Conservation (phyloP, 2,329 filamentous ascomycete genomes). For the Stagonosporopsis chrysanthemi region DNA sequence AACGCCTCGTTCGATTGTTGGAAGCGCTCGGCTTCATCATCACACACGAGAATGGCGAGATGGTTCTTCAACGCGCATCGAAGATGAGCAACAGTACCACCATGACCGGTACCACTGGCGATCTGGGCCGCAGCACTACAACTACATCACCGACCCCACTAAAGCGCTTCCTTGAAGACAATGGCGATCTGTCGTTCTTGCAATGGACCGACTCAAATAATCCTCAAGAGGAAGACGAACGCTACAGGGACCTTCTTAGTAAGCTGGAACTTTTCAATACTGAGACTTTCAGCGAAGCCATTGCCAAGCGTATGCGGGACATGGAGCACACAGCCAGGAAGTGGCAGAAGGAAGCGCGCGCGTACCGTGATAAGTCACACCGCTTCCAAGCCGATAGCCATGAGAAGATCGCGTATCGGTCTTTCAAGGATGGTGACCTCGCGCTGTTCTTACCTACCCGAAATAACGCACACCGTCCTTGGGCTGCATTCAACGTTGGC, state of each 20-base stretch:
- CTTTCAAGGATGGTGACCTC: constrained; percentile 96
- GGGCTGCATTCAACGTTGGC: constrained; percentile 98
- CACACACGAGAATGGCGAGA: constrained; percentile 73
- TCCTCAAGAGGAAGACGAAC: constrained; percentile 70
- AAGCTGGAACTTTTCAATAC: constrained; percentile 81
- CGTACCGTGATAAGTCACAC: constrained; percentile 87
- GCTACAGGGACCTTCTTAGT: constrained; percentile 77
- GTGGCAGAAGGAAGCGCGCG: constrained; percentile 86
- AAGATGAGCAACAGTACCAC: constrained; percentile 60
- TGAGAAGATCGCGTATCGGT: constrained; percentile 93
- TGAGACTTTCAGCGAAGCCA: constrained; percentile 81
- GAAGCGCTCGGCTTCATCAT: constrained; percentile 88
- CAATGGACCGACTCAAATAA: constrained; percentile 81
- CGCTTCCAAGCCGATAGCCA: constrained; percentile 82
- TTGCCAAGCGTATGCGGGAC: constrained; percentile 90
- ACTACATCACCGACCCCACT: constrained; percentile 63
- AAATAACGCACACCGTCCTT: constrained; percentile 92
- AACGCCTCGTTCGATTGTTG: constrained; percentile 81
- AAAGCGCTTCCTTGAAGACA: constrained; percentile 66
- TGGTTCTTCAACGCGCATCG: constrained; percentile 76
- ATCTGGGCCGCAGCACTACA: constrained; percentile 60
- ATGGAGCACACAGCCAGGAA: constrained; percentile 92
- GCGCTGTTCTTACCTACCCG: constrained; percentile 93
- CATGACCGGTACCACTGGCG: constrained; percentile 49
- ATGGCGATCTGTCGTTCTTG: constrained; percentile 74